A percentile compares a stretch with the other conserved stretches of the same genome.
phyloP scores from a whole-genome alignment of 306 rosid species.

The Hippophae tibetana region DNA sequence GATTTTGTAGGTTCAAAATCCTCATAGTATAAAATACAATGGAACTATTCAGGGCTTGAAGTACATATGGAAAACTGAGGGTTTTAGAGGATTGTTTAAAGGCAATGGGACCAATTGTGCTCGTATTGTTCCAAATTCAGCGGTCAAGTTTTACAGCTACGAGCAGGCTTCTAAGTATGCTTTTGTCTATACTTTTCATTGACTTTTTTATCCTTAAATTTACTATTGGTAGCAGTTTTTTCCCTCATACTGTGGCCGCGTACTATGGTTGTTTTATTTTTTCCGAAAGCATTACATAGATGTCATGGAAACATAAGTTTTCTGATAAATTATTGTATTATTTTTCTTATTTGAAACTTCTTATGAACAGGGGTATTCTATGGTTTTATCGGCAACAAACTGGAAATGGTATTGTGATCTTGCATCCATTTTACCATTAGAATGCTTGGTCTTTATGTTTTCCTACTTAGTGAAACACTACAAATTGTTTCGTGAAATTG shows the following conservation, averaged over 20 bases:
- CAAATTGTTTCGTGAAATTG: background rate
- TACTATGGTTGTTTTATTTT: background rate
- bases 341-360: conserved; percentile 2
- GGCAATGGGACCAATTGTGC: conserved; percentile 77
- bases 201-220: background rate
- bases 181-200: conserved; percentile 8
- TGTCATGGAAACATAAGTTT: background rate
- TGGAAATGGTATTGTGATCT: conserved; percentile 41
- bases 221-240: no score
- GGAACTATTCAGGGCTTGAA: conserved; percentile 57
- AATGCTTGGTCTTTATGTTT: background rate
- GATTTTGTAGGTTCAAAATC: conserved; percentile 46
- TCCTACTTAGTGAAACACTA: background rate
- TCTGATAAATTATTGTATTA: background rate
- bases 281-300: background rate
- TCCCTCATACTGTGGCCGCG: no score
- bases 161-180: conserved; percentile 55
- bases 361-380: conserved; percentile 42
- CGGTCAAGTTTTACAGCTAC: conserved; percentile 64
- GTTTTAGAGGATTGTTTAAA: conserved; percentile 53
- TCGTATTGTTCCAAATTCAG: conserved; percentile 64
- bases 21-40: conserved; percentile 38
- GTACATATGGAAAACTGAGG: conserved; percentile 53
- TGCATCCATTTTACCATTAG: no score
- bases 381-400: conserved; percentile 42